Conservation (phyloP, 805 yeast genomes). For the Suhomyces xylopsoci region DNA sequence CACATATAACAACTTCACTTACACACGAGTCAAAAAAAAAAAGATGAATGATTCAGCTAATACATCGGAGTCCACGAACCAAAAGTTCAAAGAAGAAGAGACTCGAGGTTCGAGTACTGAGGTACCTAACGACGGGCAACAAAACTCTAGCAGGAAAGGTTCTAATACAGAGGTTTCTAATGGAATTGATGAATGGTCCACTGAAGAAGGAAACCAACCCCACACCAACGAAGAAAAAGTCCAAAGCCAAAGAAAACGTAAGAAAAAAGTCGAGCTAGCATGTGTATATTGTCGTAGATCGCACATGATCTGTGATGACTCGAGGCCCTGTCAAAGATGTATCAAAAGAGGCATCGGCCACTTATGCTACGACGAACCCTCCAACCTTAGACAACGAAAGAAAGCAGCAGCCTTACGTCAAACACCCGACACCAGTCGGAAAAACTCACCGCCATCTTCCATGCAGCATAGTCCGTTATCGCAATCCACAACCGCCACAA, state of each 20-base stretch:
- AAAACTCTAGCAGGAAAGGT: not conserved
- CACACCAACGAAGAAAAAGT: conserved; percentile 1
- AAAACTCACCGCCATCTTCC: not conserved
- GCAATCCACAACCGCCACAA: not conserved
- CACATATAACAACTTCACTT: not conserved
- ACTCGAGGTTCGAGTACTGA: conserved; percentile 1
- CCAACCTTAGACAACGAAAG: conserved; percentile 40
- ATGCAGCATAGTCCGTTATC: conserved; percentile 2
- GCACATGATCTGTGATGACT: conserved; percentile 88
- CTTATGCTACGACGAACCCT: conserved; percentile 74
- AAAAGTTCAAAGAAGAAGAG: not conserved
- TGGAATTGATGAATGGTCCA: not conserved
- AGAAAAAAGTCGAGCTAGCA: conserved; percentile 60
- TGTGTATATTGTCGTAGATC: conserved; percentile 91
- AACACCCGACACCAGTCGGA: conserved; percentile 3
- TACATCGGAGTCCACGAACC: not conserved
- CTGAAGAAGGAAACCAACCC: not conserved
- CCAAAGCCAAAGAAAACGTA: conserved; percentile 29
- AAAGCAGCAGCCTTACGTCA: conserved; percentile 28
- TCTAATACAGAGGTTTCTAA: not conserved
- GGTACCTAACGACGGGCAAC: not conserved
- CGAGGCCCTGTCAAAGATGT: conserved; percentile 77
- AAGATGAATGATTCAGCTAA: not conserved
- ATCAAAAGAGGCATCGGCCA: conserved; percentile 85
- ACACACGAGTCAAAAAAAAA: not conserved